Base-by-base conservation (phyloP, 805 yeast species). In the Candida nonsorbophila region DNA sequence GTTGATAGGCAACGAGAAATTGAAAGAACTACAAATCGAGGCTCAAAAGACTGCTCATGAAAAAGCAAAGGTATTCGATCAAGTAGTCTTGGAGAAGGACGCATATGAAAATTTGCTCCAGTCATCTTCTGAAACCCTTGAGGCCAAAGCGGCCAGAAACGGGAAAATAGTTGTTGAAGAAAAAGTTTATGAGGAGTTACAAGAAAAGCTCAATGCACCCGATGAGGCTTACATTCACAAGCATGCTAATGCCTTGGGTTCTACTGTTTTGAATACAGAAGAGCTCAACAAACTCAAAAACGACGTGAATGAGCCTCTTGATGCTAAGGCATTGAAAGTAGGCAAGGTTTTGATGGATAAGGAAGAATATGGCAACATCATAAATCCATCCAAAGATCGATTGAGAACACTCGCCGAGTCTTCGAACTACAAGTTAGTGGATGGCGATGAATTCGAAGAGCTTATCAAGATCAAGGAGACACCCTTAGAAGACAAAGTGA, bases 271-370 rank as follows among this genome's bases (percentile, higher is more conserved):
- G 33, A 36, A 16, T 39, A 36, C 19, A 7, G 32, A 28, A n/a
- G 45, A 41, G 22, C 34, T 29, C 25, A 29, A 32, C 16, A 30
- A 24, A 3, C 24, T 41, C 25, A 29, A 28, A 6, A 13, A 16
- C 5, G 12, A 16, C n/a, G 33, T 41, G 8, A 25, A 33, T 15
- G 51, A 43, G 22, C 31, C 47, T 3, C 14, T 46, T 6, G 48
- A 40, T 16, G 20, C 25, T 3, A 38, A 38, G 27, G 47, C 44
- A 6, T 19, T 19, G 10, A 25, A 25, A 10, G 35, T 34, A 13
- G 44, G 44, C 7, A 42, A 42, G 32, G 31, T 27, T 3, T 33
- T 48, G 6, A 23, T 53, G 5, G 38, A 37, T 12, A 29, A 30
- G 8, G 28, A 36, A 5, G 38, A 40, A 8, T 40, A 41, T 28